phyloP scores from a whole-genome alignment of 2,329 filamentous ascomycete species.

The Neurospora crassa region DNA sequence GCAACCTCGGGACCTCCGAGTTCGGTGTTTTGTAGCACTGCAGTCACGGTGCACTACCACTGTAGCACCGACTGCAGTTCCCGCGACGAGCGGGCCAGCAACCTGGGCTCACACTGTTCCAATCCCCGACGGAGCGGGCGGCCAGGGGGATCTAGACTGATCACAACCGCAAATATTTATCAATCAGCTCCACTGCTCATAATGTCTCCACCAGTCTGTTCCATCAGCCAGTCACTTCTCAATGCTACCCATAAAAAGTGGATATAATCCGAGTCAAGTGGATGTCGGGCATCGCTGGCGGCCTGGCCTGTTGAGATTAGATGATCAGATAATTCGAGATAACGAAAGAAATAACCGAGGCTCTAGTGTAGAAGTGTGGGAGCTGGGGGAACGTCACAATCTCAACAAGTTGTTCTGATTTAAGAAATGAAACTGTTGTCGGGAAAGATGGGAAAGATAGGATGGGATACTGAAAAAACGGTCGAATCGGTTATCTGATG shows the following conservation, averaged over 20 bases:
- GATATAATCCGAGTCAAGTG: neutral
- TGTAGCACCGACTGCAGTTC: neutral
- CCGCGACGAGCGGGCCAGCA: neutral
- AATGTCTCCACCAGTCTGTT: neutral
- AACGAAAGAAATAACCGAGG: neutral
- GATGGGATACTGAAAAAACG: neutral
- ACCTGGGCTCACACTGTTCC: neutral
- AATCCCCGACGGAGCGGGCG: neutral
- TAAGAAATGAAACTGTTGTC: neutral
- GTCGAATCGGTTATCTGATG: neutral
- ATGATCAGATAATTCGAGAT: slow-evolving; percentile 5
- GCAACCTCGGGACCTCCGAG: neutral
- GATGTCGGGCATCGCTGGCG: neutral
- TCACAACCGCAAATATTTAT: slow-evolving; percentile 15
- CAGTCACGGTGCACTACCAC: too few species aligned
- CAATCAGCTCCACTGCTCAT: slow-evolving; percentile 16
- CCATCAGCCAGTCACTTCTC: neutral
- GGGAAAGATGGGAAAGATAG: neutral
- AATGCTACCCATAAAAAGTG: neutral
- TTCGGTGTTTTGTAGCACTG: neutral
- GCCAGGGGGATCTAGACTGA: slow-evolving; percentile 6
- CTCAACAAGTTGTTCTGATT: neutral
- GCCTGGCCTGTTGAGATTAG: slow-evolving; percentile 8
- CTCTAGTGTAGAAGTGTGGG: neutral
- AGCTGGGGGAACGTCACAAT: neutral